Evolutionary conservation across 2,329 filamentous ascomycete genomes (phyloP).

Genomic region (Talaromyces sp.): DNA sequence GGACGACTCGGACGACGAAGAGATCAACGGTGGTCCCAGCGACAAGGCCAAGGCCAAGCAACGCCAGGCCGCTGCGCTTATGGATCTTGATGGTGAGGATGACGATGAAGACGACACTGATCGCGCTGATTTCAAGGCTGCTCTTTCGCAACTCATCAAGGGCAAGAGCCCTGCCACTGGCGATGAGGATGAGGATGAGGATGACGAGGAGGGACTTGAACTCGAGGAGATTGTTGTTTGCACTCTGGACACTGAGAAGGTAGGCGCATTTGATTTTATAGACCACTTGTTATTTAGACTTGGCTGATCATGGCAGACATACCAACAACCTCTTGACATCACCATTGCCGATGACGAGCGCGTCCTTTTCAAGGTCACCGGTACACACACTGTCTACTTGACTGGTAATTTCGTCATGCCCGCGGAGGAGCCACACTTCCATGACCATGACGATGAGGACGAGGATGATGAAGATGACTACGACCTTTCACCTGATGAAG

Average conservation of each 20-base stretch:
- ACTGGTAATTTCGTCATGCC: conserved; percentile 93
- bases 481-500: conserved; percentile 74
- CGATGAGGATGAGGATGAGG: conserved; percentile 59
- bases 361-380: conserved; percentile 87
- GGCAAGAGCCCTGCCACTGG: conserved; percentile 71
- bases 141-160: conserved; percentile 55
- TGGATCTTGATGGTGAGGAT: conserved; percentile 71
- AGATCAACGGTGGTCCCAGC: conserved; percentile 83
- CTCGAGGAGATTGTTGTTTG: conserved; percentile 91
- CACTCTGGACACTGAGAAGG: conserved; percentile 89
- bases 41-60: conserved; percentile 88
- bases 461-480: conserved; percentile 70
- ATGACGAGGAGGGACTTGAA: conserved; percentile 60
- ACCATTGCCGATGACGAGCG: conserved; percentile 83
- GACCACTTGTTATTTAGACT: neutral
- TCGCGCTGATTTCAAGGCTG: conserved; percentile 63
- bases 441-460: conserved; percentile 51
- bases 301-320: conserved; percentile 60
- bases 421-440: conserved; percentile 51
- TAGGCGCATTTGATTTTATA: conserved; percentile 43
- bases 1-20: conserved; percentile 62
- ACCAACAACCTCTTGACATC: conserved; percentile 93
- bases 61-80: conserved; percentile 72
- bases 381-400: conserved; percentile 85
- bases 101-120: conserved; percentile 56